Conservation (phyloP, 1,139 yeast genomes). For the Tardiomyces blankii region DNA sequence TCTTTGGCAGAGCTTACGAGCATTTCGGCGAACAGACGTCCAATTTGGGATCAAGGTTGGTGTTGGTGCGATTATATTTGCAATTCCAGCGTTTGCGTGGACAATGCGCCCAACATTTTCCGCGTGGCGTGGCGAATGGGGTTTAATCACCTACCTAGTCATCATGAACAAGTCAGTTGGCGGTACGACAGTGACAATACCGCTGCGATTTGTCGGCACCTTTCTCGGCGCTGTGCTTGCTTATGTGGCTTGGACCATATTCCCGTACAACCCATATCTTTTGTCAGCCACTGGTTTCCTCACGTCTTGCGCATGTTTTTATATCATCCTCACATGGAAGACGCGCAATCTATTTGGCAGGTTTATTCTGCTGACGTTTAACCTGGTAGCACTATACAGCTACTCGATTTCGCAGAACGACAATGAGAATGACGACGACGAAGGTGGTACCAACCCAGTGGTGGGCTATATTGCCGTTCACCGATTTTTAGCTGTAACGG, state of each 20-base stretch:
- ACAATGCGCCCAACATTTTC: slow-evolving; percentile 42
- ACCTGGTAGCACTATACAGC: slow-evolving; percentile 67
- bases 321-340: slow-evolving; percentile 58
- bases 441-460: slow-evolving; percentile 60
- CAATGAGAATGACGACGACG: slow-evolving; percentile 46
- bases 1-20: slow-evolving; percentile 35
- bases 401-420: slow-evolving; percentile 55
- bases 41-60: slow-evolving; percentile 77
- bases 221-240: slow-evolving; percentile 60
- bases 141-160: slow-evolving; percentile 64
- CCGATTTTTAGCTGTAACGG: slow-evolving; percentile 58
- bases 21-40: slow-evolving; percentile 49
- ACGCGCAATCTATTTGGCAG: slow-evolving; percentile 37
- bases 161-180: slow-evolving; percentile 85
- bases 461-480: slow-evolving; percentile 73
- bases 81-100: slow-evolving; percentile 58
- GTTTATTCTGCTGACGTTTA: slow-evolving; percentile 65
- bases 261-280: slow-evolving; percentile 46
- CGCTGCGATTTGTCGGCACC: slow-evolving; percentile 69
- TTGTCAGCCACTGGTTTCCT: slow-evolving; percentile 49
- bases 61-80: slow-evolving; percentile 57
- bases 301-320: slow-evolving; percentile 53
- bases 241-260: slow-evolving; percentile 43
- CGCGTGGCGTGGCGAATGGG: slow-evolving; percentile 79
- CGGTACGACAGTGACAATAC: slow-evolving; percentile 71